Evolutionary conservation across 768 basidiomycete genomes (phyloP), one percentile per base, ranked within the genome.

Genomic region (Lyophyllum atratum): DNA sequence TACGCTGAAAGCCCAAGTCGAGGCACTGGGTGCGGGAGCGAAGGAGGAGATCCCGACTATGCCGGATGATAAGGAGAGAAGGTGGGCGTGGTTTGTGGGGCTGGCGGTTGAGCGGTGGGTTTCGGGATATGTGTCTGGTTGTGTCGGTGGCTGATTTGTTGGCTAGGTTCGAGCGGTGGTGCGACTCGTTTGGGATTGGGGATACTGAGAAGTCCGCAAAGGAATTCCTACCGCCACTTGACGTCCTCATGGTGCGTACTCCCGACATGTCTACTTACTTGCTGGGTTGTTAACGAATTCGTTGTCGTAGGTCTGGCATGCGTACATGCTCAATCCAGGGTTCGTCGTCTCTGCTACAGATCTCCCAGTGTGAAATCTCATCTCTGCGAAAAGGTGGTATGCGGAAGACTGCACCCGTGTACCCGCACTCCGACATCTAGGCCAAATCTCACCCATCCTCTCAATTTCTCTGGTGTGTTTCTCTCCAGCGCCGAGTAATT

Each of bases 321-420:
- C 60, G 8, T 64, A 64, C 46, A 42, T 64, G 44, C 55, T 64
- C 9, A 64, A 64, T 47, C 63, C 63, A 50, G 48, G 56, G 63
- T 64, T 17, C n/a, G 60, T 54, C 8, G 2, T 15, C n/a, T 15
- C 10, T 15, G n/a, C 15, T 5, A 4, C 19, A 12, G 15, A 10
- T 2, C n/a, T 15, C n/a, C 15, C 28, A 5, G 15, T 28, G 5
- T 1, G 7, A 8, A 22, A 22, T 8, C 9, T 17, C 44, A 28
- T 25, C 31, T 39, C 22, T 19, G 19, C 3, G 21, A 17, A 43
- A n/a, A 64, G 63, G 8, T 60, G 63, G 59, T 64, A 60, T 39
- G 56, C 57, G 40, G 63, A 64, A 29, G 63, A 64, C 34, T 53
- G 54, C 42, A 24, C 31, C 22, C 59, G 63, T 12, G 31, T 64